These are phyloP conservation scores for Trichoderma endophyticum DNA, from an alignment of 2,329 filamentous ascomycete species.

Conservation along the genomic window DNA sequence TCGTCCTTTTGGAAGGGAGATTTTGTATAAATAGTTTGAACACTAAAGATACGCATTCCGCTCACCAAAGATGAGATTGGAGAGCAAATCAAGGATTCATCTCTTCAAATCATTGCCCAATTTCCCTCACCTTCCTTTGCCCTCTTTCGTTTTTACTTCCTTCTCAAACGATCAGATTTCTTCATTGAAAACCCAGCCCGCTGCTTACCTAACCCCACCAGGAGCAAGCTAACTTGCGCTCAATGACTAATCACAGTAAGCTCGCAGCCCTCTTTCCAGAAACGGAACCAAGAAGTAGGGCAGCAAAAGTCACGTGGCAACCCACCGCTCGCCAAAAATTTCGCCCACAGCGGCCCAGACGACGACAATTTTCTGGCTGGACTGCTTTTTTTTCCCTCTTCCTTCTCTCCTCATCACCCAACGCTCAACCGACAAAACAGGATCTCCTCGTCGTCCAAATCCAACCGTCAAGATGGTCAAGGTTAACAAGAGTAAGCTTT, in stretches of 20 bases:
- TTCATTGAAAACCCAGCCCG: neutral
- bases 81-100: neutral
- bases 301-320: neutral
- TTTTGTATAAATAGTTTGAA: neutral
- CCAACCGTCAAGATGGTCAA: constrained; percentile 62
- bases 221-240: neutral
- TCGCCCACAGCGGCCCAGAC: constrained; percentile 28
- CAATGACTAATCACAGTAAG: neutral
- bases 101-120: neutral
- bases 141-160: neutral
- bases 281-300: neutral
- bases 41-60: neutral
- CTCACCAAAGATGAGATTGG: neutral
- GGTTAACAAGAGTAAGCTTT: constrained; percentile 57
- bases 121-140: neutral
- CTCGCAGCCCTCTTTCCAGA: neutral
- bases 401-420: constrained; percentile 28
- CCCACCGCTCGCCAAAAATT: constrained; percentile 29
- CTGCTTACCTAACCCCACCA: neutral
- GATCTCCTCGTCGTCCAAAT: constrained; percentile 24
- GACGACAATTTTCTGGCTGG: constrained; percentile 20
- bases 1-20: neutral
- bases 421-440: constrained; percentile 21
- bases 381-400: neutral
- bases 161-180: neutral